Percentiles rank a stretch among this genome's conserved stretches.
These are phyloP conservation scores for Aspergillus asperescens DNA, from an alignment of 495 filamentous ascomycete genomes.

Conservation along the genomic window DNA sequence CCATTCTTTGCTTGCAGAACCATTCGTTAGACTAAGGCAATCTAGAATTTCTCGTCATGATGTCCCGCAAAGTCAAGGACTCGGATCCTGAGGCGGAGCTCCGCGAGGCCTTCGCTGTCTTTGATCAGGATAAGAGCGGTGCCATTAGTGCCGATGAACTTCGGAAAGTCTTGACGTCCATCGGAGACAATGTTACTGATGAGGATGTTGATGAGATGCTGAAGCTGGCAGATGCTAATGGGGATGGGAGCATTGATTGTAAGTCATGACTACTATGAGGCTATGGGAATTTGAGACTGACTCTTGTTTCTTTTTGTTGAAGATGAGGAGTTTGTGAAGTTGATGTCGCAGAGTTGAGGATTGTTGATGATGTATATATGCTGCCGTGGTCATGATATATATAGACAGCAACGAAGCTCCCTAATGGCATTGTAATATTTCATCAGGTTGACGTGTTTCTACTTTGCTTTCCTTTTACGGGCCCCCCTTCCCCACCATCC, in stretches of 20 bases:
- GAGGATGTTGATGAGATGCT: neutral
- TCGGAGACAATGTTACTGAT: neutral
- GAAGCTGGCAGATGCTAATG: neutral
- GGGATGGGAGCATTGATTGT: neutral
- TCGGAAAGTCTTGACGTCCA: neutral
- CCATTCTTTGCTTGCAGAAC: too few species aligned
- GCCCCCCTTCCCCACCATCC: too few species aligned
- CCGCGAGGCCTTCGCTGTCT: neutral
- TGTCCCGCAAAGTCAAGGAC: slow-evolving; percentile 1
- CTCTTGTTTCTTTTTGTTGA: too few species aligned
- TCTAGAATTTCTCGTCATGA: neutral
- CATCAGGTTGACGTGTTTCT: too few species aligned
- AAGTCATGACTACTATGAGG: neutral
- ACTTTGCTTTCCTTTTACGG: too few species aligned
- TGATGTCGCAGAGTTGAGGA: too few species aligned
- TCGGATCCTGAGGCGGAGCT: neutral
- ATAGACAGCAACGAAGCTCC: too few species aligned
- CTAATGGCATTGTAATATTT: too few species aligned
- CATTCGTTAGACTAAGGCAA: too few species aligned
- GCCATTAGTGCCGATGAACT: neutral
- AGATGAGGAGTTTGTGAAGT: neutral
- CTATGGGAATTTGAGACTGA: too few species aligned
- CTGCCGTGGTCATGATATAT: too few species aligned
- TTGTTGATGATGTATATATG: too few species aligned
- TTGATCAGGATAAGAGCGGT: neutral